Percentiles rank a stretch among this genome's conserved stretches.
Evolutionary conservation across 129 eudicot genomes (phyloP).

Genomic region (sunflower (Helianthus annuus)): DNA sequence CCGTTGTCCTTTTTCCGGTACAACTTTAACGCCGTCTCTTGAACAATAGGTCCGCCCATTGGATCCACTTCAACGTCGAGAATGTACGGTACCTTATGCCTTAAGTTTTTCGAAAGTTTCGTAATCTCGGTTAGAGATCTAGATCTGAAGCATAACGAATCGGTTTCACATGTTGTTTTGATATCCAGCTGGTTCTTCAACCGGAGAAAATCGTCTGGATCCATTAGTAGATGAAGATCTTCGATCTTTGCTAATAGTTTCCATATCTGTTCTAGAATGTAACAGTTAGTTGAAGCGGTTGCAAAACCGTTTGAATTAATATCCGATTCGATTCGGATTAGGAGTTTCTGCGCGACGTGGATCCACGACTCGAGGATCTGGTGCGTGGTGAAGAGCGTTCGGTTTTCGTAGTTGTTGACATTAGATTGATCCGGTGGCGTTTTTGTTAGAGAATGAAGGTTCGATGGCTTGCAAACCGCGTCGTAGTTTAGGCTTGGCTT

Average conservation of each 20-base stretch:
- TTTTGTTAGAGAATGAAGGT: conserved; percentile 58
- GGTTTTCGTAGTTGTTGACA: conserved; percentile 58
- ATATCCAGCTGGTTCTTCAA: conserved; percentile 63
- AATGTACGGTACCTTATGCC: conserved; percentile 76
- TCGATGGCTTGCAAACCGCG: conserved; percentile 57
- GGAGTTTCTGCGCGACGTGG: conserved; percentile 45
- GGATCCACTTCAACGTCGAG: conserved; percentile 92
- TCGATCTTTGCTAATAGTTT: conserved; percentile 48
- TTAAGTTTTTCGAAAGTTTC: conserved; percentile 55
- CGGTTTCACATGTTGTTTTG: conserved; percentile 47
- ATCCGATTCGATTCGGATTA: conserved; percentile 44
- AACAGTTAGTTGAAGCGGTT: conserved; percentile 52
- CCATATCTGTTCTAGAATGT: conserved; percentile 70
- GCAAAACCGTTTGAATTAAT: conserved; percentile 34
- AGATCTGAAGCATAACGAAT: conserved; percentile 77
- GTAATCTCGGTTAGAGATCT: conserved; percentile 53
- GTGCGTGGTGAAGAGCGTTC: conserved; percentile 54
- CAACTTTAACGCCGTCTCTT: conserved; percentile 78
- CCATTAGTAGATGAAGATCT: conserved; percentile 74
- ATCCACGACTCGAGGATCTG: conserved; percentile 89
- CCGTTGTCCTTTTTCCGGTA: conserved; percentile 48
- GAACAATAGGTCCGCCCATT: conserved; percentile 79
- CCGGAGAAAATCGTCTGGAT: conserved; percentile 73
- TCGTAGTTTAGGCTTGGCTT: conserved; percentile 78
- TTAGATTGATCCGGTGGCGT: conserved; percentile 44